Conservation (phyloP, 345 rosid species). For the Arabidopsis arenosa region DNA sequence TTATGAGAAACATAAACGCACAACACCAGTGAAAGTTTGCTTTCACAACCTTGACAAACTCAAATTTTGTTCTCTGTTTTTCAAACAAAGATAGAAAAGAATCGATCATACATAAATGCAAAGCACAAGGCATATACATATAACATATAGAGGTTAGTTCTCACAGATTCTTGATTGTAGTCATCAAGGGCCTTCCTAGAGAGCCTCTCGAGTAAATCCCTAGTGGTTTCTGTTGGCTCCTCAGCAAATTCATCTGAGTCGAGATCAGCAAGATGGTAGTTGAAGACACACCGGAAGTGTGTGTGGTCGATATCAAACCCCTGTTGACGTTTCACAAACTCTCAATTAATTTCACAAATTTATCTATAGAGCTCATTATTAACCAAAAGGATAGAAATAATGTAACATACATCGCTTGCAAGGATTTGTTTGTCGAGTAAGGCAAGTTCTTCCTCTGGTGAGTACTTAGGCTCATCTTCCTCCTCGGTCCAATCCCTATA, state of each 20-base stretch:
- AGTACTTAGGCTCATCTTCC: background rate
- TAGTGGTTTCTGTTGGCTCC: background rate
- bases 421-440: background rate
- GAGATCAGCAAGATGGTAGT: background rate
- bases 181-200: background rate
- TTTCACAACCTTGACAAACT: too few species aligned
- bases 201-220: constrained; percentile 5
- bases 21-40: too few species aligned
- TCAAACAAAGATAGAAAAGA: too few species aligned
- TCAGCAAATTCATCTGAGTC: background rate
- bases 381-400: too few species aligned
- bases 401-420: background rate
- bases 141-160: background rate
- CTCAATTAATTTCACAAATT: background rate
- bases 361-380: background rate
- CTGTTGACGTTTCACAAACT: background rate
- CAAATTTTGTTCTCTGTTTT: too few species aligned
- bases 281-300: constrained; percentile 10
- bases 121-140: background rate
- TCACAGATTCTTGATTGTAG: background rate
- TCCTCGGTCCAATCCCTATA: background rate
- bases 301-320: constrained; percentile 22
- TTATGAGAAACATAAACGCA: too few species aligned
- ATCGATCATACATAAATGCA: too few species aligned
- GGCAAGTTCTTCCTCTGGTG: background rate